Evolutionary conservation across 2,329 filamentous ascomycete species (phyloP).

Genomic region (Diaporthe sp.): DNA sequence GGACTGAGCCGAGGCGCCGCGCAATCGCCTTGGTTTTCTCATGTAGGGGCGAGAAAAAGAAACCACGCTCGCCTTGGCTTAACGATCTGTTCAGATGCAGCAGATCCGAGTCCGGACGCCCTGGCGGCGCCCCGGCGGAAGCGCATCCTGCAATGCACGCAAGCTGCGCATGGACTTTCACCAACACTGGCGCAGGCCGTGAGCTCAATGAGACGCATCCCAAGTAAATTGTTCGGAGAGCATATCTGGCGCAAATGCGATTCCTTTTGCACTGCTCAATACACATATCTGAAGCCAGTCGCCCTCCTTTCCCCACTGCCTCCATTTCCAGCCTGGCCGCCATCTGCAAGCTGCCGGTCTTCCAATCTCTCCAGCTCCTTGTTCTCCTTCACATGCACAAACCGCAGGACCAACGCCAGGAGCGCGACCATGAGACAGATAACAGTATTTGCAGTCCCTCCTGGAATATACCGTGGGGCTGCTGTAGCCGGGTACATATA

Average conservation of each 20-base stretch:
- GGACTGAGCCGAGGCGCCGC: constrained; percentile 18
- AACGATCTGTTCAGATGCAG: not conserved
- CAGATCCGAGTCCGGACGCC: constrained; percentile 10
- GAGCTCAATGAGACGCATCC: not conserved
- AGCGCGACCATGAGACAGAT: constrained; percentile 72
- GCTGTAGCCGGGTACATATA: constrained; percentile 60
- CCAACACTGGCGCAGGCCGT: not conserved
- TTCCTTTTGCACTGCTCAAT: constrained; percentile 39
- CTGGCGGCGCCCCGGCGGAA: not conserved
- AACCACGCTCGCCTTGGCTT: not conserved
- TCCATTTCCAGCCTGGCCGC: constrained; percentile 51
- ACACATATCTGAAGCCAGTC: constrained; percentile 48
- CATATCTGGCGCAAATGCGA: not conserved
- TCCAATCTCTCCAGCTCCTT: constrained; percentile 61
- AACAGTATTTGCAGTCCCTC: constrained; percentile 71
- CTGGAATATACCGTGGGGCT: constrained; percentile 60
- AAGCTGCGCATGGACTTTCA: constrained; percentile 5
- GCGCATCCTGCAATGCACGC: constrained; percentile 18
- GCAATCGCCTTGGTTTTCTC: constrained; percentile 1
- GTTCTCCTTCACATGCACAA: constrained; percentile 71
- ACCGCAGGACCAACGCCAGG: constrained; percentile 65
- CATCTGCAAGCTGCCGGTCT: constrained; percentile 38
- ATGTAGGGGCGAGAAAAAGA: constrained; percentile 7
- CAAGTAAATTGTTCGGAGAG: not conserved
- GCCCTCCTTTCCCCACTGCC: constrained; percentile 42